Evolutionary conservation across 805 yeast genomes (phyloP).

Genomic region (Priceomyces haplophilus): DNA sequence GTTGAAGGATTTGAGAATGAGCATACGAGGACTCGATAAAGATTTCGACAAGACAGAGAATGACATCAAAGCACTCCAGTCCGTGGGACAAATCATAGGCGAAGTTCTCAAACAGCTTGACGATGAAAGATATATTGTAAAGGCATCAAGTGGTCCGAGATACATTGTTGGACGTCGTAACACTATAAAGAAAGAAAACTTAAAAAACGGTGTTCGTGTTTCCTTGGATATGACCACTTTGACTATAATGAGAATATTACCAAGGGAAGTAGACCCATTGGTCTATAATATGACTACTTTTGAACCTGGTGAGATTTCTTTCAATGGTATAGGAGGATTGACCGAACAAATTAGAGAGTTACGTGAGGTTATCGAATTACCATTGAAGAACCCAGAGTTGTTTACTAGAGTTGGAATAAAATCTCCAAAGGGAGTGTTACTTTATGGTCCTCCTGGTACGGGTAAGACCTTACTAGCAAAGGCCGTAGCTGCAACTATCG

Average conservation of each 20-base stretch:
- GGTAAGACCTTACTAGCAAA: conserved; percentile 95
- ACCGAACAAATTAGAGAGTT: conserved; percentile 93
- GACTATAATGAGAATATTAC: conserved; percentile 95
- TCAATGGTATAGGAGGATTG: conserved; percentile 93
- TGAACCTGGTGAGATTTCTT: conserved; percentile 96
- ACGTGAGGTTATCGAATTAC: conserved; percentile 96
- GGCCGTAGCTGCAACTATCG: conserved; percentile 98
- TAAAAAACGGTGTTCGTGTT: conserved; percentile 93
- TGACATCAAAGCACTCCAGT: conserved; percentile 94
- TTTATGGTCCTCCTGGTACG: conserved; percentile 98
- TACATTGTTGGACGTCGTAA: conserved; percentile 97
- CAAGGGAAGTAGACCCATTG: conserved; percentile 96
- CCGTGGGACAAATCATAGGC: conserved; percentile 96
- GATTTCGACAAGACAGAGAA: conserved; percentile 91
- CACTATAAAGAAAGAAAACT: conserved; percentile 75
- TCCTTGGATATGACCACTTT: conserved; percentile 96
- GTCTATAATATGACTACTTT: conserved; percentile 98
- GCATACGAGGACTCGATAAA: conserved; percentile 78
- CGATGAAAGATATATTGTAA: conserved; percentile 91
- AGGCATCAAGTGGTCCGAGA: conserved; percentile 96
- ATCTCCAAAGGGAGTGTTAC: conserved; percentile 96
- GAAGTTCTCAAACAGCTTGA: conserved; percentile 94
- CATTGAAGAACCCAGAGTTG: conserved; percentile 94
- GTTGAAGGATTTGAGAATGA: conserved; percentile 76
- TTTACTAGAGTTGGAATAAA: conserved; percentile 94